Evolutionary conservation across 176 grass and related monocot species (phyloP).

Genomic region (bread wheat (Triticum aestivum)): DNA sequence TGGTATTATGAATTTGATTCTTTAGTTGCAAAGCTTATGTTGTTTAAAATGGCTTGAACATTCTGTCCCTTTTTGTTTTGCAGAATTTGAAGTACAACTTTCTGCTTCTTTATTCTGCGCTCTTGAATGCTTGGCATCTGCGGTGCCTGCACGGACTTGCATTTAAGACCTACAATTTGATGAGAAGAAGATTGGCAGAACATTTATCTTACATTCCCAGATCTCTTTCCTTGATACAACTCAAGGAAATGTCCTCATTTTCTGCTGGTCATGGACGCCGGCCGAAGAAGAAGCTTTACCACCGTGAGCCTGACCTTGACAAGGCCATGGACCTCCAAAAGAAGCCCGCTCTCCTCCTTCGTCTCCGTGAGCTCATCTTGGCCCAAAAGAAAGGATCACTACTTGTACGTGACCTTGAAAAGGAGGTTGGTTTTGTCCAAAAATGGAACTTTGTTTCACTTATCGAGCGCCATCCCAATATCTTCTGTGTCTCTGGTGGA

Average conservation of each 20-base stretch:
- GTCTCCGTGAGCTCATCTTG: slow-evolving; percentile 52
- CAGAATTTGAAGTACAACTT: slow-evolving; percentile 18
- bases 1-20: not conserved
- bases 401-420: slow-evolving; percentile 78
- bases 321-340: slow-evolving; percentile 88
- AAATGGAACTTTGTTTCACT: slow-evolving; percentile 76
- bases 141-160: not conserved
- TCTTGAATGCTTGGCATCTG: not conserved
- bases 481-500: slow-evolving; percentile 70
- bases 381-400: slow-evolving; percentile 52
- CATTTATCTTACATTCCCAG: not conserved
- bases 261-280: slow-evolving; percentile 46
- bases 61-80: not conserved
- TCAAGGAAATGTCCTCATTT: slow-evolving; percentile 51
- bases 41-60: not conserved
- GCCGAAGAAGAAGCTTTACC: slow-evolving; percentile 86
- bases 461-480: slow-evolving; percentile 59
- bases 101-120: slow-evolving; percentile 2
- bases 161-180: not conserved
- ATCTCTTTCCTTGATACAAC: slow-evolving; percentile 30
- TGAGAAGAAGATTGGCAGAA: slow-evolving; percentile 13
- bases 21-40: not conserved
- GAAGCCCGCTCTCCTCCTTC: slow-evolving; percentile 67
- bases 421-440: slow-evolving; percentile 82
- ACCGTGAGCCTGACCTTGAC: slow-evolving; percentile 70